Evolutionary conservation across 2,329 filamentous ascomycete species (phyloP), one percentile per base, ranked within the genome.

Genomic region (Aspergillus sp.): DNA sequence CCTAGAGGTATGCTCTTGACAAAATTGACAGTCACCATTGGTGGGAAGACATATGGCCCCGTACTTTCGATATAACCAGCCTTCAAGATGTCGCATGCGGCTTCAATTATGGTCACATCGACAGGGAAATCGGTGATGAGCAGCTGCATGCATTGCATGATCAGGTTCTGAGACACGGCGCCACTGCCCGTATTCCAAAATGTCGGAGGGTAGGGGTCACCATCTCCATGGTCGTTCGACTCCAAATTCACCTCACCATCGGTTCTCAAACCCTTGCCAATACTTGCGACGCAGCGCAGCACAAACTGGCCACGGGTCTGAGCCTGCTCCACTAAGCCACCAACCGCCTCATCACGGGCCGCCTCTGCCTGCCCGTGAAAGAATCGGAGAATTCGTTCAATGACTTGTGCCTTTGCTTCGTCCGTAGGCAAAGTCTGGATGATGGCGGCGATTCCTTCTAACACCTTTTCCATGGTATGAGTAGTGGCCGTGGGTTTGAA

Each of bases 61-160:
- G 73, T 75, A 21, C 67, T 70, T 60, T 81, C 79, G 3, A 79
- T 80, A 60, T 77, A 81, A 3, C 79, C 79, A 10, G 78, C 78
- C 62, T 76, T 79, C 39, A 81, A 65, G 19, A 81, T 76, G 53
- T 80, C 78, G 63, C 78, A 81, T 7, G 77, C 73, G 6, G 77
- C 75, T 66, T 80, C 78, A 19, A 80, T 75, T 8, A 80, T 76
- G n/a, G 71, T 69, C 50, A 70, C 71, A 54, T 80, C 78, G 32
- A 73, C 65, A 7, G 74, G 73, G 39, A 79, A 79, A 23, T 74
- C 71, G 30, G 71, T 71, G 51, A 78, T 70, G n/a, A 80, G 68
- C 23, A 75, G 70, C 30, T 76, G 69, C 66, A 80, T 71, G 23
- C 74, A 75, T 60, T 78, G 71, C 68, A 80, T 75, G 23, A 78